Evolutionary conservation across 352 stramenopile genomes (phyloP), one percentile per base, ranked within the genome.

Genomic region (Thraustochytrium sp.): DNA sequence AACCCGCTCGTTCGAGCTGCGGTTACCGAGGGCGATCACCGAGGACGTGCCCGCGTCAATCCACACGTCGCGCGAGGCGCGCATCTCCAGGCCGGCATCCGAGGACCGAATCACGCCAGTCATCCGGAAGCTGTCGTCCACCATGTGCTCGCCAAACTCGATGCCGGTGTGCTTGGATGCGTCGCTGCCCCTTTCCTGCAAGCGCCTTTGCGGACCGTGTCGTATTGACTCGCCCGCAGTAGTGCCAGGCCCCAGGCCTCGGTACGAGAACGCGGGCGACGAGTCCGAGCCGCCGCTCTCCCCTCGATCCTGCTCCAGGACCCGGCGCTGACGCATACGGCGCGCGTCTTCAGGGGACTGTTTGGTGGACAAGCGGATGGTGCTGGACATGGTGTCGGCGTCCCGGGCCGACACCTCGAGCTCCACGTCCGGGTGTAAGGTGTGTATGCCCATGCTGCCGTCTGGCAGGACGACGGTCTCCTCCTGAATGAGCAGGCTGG

Each of bases 401-500:
- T 61, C 68, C 37, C 31, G 18, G 9, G 68, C 34, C 5, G 68
- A 68, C 18, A 80, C 53, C 51, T 80, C 68, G 31, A 80, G 53
- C 34, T 80, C 68, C n/a, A 53, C 68, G 21, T 72, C 53, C 18
- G 68, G 68, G 13, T 37, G 18, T 23, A 80, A 26, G 18, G 16
- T 46, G 68, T 80, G 68, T 16, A 80, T 80, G 11, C 68, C 68
- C 23, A 80, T 80, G 42, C 68, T 80, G 13, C 68, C 68, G 42
- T 80, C 68, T 9, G 68, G 31, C 16, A 42, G 76, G 44, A 80
- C 48, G 16, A 31, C 76, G 1, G 68, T 75, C 23, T 11, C 21
- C 68, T 80, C 68, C 42, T 80, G 68, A 53, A 80, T 80, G 18
- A 80, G 40, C 4, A 80, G 68, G 38, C 76, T 80, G 5, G 42